Conservation (phyloP, 108 stramenopile species). For the Nannochloropsis gaditana region DNA sequence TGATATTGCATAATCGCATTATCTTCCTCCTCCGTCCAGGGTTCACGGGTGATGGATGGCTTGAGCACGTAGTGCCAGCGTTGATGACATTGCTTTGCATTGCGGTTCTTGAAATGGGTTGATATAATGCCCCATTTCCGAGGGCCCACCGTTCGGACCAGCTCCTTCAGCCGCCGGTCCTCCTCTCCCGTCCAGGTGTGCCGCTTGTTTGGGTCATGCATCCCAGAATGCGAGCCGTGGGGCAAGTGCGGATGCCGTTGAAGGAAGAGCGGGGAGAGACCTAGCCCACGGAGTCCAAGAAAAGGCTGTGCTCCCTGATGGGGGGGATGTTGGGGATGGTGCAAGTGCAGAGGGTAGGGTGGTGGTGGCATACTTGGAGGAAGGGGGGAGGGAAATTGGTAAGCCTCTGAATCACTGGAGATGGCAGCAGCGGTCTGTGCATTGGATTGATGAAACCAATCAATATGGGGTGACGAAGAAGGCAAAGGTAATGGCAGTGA, state of each 20-base stretch:
- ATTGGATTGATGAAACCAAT: neutral
- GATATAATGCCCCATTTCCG: conserved; percentile 31
- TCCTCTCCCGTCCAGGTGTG: conserved; percentile 7
- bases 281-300: neutral
- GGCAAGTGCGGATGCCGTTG: neutral
- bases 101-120: conserved; percentile 27
- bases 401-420: neutral
- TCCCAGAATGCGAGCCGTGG: neutral
- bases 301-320: neutral
- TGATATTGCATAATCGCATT: conserved; percentile 26
- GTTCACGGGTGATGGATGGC: conserved; percentile 43
- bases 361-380: neutral
- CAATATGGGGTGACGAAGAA: neutral
- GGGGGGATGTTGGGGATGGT: neutral
- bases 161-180: neutral
- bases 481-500: neutral
- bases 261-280: neutral
- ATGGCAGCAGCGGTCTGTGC: conserved; percentile 13
- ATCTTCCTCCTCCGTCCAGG: conserved; percentile 49
- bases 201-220: conserved; percentile 13
- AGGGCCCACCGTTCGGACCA: neutral
- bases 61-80: conserved; percentile 51
- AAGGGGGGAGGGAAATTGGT: neutral
- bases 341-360: neutral
- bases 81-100: conserved; percentile 51